phyloP scores from a whole-genome alignment of 202 grass and related monocot species.

The Saccharum hybrid region DNA sequence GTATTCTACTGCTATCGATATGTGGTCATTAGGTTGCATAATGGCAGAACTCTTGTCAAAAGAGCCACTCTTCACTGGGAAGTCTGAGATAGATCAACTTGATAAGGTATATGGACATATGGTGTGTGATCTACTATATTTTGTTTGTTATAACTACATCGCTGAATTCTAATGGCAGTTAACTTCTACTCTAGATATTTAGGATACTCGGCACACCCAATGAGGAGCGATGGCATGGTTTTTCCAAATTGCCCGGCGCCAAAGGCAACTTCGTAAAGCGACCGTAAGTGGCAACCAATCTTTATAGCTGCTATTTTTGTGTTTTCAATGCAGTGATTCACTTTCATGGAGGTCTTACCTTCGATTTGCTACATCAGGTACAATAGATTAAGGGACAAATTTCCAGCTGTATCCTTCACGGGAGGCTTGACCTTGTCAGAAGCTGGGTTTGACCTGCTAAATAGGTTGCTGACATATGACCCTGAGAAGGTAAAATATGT shows the following conservation, averaged over 20 bases:
- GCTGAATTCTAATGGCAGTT: conserved; percentile 40
- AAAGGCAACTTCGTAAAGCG: conserved; percentile 75
- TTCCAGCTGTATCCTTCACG: conserved; percentile 85
- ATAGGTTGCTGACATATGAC: conserved; percentile 78
- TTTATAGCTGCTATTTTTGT: conserved; percentile 31
- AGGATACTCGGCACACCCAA: conserved; percentile 71
- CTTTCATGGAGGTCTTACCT: conserved; percentile 40
- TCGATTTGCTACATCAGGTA: conserved; percentile 50
- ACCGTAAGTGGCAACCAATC: conserved; percentile 63
- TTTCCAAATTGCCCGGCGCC: conserved; percentile 71
- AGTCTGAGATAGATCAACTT: conserved; percentile 74
- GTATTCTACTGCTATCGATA: conserved; percentile 92
- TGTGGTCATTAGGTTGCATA: conserved; percentile 96
- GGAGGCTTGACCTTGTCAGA: conserved; percentile 74
- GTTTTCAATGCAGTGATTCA: conserved; percentile 15
- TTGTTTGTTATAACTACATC: conserved; percentile 32
- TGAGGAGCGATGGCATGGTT: conserved; percentile 83
- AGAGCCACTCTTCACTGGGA: conserved; percentile 74
- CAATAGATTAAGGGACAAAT: conserved; percentile 81
- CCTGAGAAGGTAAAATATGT: conserved; percentile 70
- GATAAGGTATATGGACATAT: conserved; percentile 59
- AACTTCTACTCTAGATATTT: conserved; percentile 72
- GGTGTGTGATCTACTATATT: conserved; percentile 36
- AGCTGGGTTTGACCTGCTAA: conserved; percentile 92
- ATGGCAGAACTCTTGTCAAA: conserved; percentile 89